Evolutionary conservation across 1,284 basidiomycete species (phyloP).

Genomic region (Exobasidium cylindrosporum): DNA sequence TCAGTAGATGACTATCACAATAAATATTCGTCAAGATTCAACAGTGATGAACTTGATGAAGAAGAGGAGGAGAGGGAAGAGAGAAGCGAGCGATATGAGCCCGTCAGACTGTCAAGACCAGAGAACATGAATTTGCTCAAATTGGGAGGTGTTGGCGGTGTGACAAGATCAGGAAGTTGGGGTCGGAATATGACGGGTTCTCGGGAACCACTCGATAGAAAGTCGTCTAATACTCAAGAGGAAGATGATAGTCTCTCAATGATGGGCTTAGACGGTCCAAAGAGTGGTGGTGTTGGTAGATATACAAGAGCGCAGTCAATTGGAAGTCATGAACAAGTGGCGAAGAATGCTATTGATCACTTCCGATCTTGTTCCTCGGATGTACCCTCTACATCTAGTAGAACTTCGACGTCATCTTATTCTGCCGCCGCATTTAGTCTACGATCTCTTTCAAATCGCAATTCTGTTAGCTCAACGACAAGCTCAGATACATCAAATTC

Average conservation of each 20-base stretch:
- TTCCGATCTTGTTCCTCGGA: slow-evolving; percentile 14
- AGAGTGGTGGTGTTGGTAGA: too few relatives aligned
- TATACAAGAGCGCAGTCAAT: neutral
- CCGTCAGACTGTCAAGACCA: neutral
- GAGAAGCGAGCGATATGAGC: neutral
- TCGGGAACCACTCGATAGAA: neutral
- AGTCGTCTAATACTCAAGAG: neutral
- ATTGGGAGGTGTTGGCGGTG: slow-evolving; percentile 42
- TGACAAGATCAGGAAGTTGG: slow-evolving; percentile 45
- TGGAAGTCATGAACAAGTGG: neutral
- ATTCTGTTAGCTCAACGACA: slow-evolving; percentile 30
- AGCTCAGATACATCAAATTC: slow-evolving; percentile 20
- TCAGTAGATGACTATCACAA: neutral
- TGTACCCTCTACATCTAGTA: slow-evolving; percentile 11
- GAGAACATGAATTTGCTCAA: slow-evolving; percentile 19
- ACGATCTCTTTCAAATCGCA: slow-evolving; percentile 37
- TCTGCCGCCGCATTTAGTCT: slow-evolving; percentile 34
- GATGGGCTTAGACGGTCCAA: neutral
- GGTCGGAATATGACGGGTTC: slow-evolving; percentile 18
- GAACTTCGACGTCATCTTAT: slow-evolving; percentile 16
- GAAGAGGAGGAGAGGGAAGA: neutral
- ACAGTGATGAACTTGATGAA: too few relatives aligned
- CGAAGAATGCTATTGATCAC: neutral
- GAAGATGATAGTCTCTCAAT: neutral
- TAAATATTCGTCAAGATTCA: too few relatives aligned